Base-by-base conservation (phyloP, 495 filamentous ascomycete species). In the Annulohypoxylon nitens region DNA sequence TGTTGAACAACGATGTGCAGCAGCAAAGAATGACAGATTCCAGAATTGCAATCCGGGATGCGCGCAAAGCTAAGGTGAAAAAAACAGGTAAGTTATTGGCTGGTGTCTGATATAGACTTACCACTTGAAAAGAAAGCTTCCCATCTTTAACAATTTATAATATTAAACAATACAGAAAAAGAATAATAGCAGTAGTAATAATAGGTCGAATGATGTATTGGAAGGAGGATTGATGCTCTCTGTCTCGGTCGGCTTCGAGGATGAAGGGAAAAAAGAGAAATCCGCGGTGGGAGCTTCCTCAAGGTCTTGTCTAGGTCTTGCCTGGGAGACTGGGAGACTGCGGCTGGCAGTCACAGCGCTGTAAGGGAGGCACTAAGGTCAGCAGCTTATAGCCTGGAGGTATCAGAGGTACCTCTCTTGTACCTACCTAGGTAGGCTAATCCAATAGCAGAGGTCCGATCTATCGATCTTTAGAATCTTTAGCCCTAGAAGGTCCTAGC, bases 101-200 rank as follows among this genome's bases (percentile, higher is more conserved):
- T 30, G 11, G 2, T n/a, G 39, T n/a, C 12, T n/a, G 14, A 11
- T 47, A 36, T 34, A 7, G 48, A 83, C 86, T 74, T 79, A 88
- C 86, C 86, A 88, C 75, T 83, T 87, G 78, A 88, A 88, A 14
- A 84, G 70, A 71, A 85, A 88, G 75, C 73, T 86, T 71, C 86
- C 86, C 86, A 87, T 88, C 45, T 60, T 82, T 54, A 48, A 59
- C 25, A 39, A 33, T 43, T 33, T 57, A 54, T 51, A 53, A 3
- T 23, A 45, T 45, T 61, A 64, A 23, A 33, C 48, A 34, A 50
- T 14, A 47, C 7, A 7, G 14, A 33, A 50, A 23, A 58, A 50
- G 41, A 14, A 61, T 64, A 12, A n/a, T 45, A 41, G 8, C n/a
- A 33, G 57, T 51, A 18, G 54, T 59, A 12, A 12, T 51, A 37